Conservation (phyloP, 768 basidiomycete genomes). For the Udeniomyces megalosporus region DNA sequence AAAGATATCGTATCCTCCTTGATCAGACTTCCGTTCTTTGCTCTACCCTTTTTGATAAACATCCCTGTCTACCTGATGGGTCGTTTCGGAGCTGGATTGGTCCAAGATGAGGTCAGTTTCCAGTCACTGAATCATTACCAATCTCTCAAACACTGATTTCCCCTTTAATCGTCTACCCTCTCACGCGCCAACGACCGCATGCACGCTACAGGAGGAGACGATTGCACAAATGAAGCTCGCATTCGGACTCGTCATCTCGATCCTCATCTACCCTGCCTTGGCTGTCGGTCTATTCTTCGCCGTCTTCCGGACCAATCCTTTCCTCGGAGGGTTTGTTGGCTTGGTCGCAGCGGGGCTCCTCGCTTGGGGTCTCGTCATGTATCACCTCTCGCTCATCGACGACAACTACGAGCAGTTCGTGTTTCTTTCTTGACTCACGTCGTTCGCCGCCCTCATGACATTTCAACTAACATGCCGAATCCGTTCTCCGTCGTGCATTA, state of each 20-base stretch:
- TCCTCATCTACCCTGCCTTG: conserved; percentile 62
- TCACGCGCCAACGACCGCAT: no score
- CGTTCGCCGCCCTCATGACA: neutral
- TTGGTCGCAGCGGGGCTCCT: conserved; percentile 40
- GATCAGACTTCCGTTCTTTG: conserved; percentile 70
- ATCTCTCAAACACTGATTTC: no score
- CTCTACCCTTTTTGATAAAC: conserved; percentile 55
- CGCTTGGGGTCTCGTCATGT: conserved; percentile 63
- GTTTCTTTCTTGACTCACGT: neutral
- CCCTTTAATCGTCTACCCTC: no score
- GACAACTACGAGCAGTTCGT: conserved; percentile 68
- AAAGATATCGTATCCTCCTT: conserved; percentile 57
- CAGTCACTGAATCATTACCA: no score
- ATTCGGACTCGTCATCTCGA: conserved; percentile 56
- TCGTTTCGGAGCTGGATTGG: conserved; percentile 53
- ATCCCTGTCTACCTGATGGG: conserved; percentile 60
- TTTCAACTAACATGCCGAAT: conserved; percentile 16
- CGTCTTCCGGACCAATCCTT: conserved; percentile 46
- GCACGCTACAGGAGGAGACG: conserved; percentile 56
- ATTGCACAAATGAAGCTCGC: conserved; percentile 93
- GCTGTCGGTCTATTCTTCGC: conserved; percentile 78
- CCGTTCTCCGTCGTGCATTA: neutral
- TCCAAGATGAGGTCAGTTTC: conserved; percentile 55
- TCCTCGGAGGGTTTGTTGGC: conserved; percentile 44
- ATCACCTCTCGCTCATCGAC: conserved; percentile 75